Percentiles rank a stretch among this genome's conserved stretches.
Conservation (phyloP, 73 alveolate species). For the Paraurostyla sp. region DNA sequence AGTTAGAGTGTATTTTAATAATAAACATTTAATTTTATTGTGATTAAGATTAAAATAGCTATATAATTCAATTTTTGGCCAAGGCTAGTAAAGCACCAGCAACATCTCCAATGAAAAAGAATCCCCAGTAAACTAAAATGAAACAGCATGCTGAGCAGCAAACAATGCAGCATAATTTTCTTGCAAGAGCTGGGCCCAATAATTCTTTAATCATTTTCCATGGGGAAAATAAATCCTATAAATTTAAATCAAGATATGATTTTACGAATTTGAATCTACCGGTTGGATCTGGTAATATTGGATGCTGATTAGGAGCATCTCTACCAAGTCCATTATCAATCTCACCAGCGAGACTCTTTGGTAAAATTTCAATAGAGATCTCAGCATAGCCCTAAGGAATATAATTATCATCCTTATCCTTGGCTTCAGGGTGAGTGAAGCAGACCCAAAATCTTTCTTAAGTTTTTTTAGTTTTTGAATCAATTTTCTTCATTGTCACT, state of each 20-base stretch:
- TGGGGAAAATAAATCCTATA: constrained; percentile 65
- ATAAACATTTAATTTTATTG: background rate
- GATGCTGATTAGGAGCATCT: constrained; percentile 86
- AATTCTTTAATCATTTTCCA: constrained; percentile 68
- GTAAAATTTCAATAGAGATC: constrained; percentile 77
- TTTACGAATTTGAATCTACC: constrained; percentile 81
- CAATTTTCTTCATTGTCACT: constrained; percentile 69
- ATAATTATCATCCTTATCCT: constrained; percentile 74
- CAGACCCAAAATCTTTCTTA: constrained; percentile 79
- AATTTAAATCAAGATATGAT: background rate
- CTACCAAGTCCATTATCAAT: constrained; percentile 81
- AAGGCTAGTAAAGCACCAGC: constrained; percentile 3
- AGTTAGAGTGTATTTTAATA: too few species aligned
- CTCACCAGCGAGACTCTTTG: constrained; percentile 71
- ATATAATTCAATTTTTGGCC: background rate
- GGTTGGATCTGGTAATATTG: constrained; percentile 82
- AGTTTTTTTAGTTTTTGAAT: constrained; percentile 58
- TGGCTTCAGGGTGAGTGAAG: constrained; percentile 82
- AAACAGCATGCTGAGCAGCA: constrained; percentile 57
- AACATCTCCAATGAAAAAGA: constrained; percentile 58
- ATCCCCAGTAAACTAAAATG: constrained; percentile 66
- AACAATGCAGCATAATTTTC: constrained; percentile 45
- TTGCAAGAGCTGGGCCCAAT: constrained; percentile 68
- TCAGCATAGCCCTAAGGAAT: constrained; percentile 82
- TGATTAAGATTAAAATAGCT: background rate